Conservation (phyloP, 768 basidiomycete genomes). For the Mycena galericulata region DNA sequence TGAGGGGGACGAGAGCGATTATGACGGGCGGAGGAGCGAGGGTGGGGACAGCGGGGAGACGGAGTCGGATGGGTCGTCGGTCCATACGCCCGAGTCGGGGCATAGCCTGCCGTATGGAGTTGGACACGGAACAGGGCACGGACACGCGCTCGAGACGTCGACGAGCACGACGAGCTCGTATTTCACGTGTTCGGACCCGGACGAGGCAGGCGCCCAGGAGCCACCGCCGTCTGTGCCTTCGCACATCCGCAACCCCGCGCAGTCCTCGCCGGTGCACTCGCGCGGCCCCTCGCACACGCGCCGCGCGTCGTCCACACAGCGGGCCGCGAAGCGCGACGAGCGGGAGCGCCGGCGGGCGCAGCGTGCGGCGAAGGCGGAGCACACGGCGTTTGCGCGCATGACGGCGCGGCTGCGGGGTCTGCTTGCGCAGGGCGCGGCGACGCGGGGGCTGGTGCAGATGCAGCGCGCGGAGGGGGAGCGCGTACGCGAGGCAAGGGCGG, state of each 20-base stretch:
- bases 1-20: background rate
- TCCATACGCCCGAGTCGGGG: conserved; percentile 35
- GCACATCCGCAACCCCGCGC: conserved; percentile 22
- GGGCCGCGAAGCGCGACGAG: conserved; percentile 1
- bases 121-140: no score
- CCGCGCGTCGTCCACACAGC: background rate
- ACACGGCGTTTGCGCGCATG: conserved; percentile 32
- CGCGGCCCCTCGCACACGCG: background rate
- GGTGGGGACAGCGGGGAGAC: background rate
- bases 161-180: conserved; percentile 31
- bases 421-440: conserved; percentile 16
- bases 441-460: conserved; percentile 2
- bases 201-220: background rate
- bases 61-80: conserved; percentile 34
- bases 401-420: conserved; percentile 24
- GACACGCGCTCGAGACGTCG: conserved; percentile 18
- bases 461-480: conserved; percentile 29
- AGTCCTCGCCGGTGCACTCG: conserved; percentile 8
- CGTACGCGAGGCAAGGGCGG: conserved; percentile 25
- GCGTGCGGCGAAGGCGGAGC: conserved; percentile 24
- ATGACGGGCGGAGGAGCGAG: no score
- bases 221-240: background rate
- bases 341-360: conserved; percentile 21
- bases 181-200: conserved; percentile 28
- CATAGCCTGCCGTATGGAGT: conserved; percentile 27